Base-by-base conservation (phyloP, 257 asterid genomes). In the Nicotiana paniculata region DNA sequence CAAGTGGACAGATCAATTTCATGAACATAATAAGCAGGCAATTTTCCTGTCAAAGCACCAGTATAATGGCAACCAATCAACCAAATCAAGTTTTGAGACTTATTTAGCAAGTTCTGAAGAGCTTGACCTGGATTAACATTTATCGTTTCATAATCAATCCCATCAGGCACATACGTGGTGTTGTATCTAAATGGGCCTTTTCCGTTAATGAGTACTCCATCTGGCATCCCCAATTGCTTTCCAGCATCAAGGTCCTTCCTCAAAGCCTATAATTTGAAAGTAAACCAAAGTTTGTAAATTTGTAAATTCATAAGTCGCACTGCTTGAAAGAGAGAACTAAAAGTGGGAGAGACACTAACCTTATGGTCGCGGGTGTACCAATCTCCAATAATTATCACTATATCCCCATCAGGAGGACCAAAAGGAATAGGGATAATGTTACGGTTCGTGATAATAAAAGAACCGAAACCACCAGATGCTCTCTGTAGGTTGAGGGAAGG, bases 161-260 rank as follows among this genome's bases (percentile, higher is more conserved):
- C 98, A 88, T 87, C 98, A 48, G 97, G 96, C 84, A 96, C 97
- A 75, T 90, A 89, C 5, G 99, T 83, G 4, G 81, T 69, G 79
- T 96, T 96, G 90, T 93, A 96, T 90, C 92, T 89, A 84, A 85
- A 96, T 1, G 99, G 99, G 55, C 99, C 99, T 86, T 94, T 96
- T 80, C 99, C 99, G 79, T 96, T 96, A 46, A 96, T 91, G 77
- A 96, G 93, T 85, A 96, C 98, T 68, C 98, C 98, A 89, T 93
- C 98, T 0, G 98, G 98, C 94, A 93, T 96, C 53, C 98, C 99
- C 87, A 96, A 84, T 18, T 79, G 87, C 74, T 82, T 89, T 58
- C 99, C 99, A 70, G 59, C 84, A 65, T 96, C 97, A 84, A 96
- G 95, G 43, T 87, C 85, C 13, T 76, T 81, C 82, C 98, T 85